Base-by-base conservation (phyloP, 768 basidiomycete species). In the Obba rivulosa region DNA sequence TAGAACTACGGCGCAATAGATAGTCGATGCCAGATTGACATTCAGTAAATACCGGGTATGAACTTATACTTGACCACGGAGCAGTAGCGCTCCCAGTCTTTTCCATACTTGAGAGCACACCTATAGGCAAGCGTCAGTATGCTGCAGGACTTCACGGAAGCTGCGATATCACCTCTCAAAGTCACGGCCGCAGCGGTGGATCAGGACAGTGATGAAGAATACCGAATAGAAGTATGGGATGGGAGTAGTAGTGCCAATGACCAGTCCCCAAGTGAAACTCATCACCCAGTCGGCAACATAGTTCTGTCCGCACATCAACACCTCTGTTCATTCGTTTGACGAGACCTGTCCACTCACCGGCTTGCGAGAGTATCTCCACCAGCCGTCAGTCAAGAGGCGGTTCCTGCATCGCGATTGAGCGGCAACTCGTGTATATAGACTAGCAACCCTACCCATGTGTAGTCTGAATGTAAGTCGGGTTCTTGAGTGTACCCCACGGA, bases 191-290 rank as follows among this genome's bases (percentile, higher is more conserved):
- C 86, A 89, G 31, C 96, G 82, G 62, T 98, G 96, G 35, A 92
- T 75, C 46, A 99, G 81, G 18, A 98, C 94, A 39, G 78, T 78
- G 61, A 95, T 84, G 75, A 98, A 98, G 78, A 98, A 99, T 43
- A 92, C 75, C 11, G 92, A 92, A 69, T 98, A 98, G 70, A 91
- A 99, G 71, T 94, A 94, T 1, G 93, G 93, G 62, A 98, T 95
- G 42, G 85, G 77, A 24, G 84, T 83, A 14, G 83, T 76, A 3
- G 78, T 70, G 21, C 90, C 88, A 42, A 89, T 79, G 63, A 85
- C 69, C 41, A 82, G 81, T 46, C 90, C 91, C 91, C 91, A 92
- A 41, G 79, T 84, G 54, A 92, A 75, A 58, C 84, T 80, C 81
- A 89, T 89, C 21, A 72, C 69, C 87, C 89, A 92, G 67, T 96